These are phyloP conservation scores for Anthoceros angustus DNA, from an alignment of 225 moss, liverwort and hornwort genomes.

Conservation along the genomic window DNA sequence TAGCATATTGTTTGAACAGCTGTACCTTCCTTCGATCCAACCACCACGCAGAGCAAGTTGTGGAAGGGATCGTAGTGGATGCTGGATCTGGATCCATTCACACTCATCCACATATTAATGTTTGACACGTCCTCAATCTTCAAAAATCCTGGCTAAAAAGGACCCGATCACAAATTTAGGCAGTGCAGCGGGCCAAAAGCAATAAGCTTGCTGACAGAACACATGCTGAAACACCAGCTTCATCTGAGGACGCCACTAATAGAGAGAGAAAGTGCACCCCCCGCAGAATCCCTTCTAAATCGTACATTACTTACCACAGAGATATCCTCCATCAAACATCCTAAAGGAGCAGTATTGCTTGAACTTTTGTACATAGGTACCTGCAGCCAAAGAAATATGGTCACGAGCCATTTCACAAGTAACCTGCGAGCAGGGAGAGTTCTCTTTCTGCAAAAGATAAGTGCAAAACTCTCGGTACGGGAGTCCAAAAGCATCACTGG, in stretches of 20 bases:
- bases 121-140: constrained; percentile 22
- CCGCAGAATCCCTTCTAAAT: not conserved
- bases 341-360: constrained; percentile 23
- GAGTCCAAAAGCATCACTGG: not conserved
- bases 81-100: constrained; percentile 72
- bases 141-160: not conserved
- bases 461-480: not conserved
- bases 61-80: constrained; percentile 93
- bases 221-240: not conserved
- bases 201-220: not conserved
- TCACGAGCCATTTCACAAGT: too few relatives aligned
- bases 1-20: not conserved
- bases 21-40: constrained; percentile 48
- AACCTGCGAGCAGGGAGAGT: constrained; percentile 15
- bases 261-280: not conserved
- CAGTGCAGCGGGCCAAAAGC: not conserved
- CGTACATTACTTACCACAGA: constrained; percentile 12
- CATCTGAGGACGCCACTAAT: not conserved
- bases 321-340: constrained; percentile 44
- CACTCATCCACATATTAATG: constrained; percentile 95
- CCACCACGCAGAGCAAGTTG: constrained; percentile 72
- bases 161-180: not conserved
- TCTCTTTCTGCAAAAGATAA: not conserved
- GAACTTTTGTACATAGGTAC: constrained; percentile 8
- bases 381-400: too few relatives aligned